A percentile compares a stretch with the other conserved stretches of the same genome.
Conservation (phyloP, 192 early-diverging fungal species). For the Borealophlyctis nickersoniae region DNA sequence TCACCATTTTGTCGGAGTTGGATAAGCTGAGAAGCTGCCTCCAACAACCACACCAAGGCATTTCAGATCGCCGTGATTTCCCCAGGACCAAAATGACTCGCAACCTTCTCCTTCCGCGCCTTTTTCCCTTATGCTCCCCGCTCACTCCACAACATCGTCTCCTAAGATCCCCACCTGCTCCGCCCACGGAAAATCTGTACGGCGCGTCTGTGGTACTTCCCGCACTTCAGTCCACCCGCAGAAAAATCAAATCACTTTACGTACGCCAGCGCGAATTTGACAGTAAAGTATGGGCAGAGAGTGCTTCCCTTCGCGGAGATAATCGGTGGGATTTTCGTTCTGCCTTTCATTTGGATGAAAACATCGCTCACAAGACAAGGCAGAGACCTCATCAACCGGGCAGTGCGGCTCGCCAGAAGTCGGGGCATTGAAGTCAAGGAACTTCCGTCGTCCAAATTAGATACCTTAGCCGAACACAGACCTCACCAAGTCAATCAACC, state of each 20-base stretch:
- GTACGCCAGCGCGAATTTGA: slow-evolving; percentile 4
- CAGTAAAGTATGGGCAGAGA: neutral
- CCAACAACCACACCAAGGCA: too few species aligned
- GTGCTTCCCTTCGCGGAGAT: neutral
- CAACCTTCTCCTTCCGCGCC: too few species aligned
- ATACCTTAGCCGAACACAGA: slow-evolving; percentile 18
- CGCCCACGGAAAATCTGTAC: slow-evolving; percentile 18
- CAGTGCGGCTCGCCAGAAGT: slow-evolving; percentile 10
- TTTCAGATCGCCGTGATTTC: too few species aligned
- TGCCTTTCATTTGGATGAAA: neutral
- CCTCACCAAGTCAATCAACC: slow-evolving; percentile 11
- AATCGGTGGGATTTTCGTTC: neutral
- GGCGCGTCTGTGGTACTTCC: slow-evolving; percentile 34
- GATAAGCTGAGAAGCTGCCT: too few species aligned
- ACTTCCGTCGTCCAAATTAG: slow-evolving; percentile 12
- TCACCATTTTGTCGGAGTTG: too few species aligned
- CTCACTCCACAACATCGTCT: too few species aligned
- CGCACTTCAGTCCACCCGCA: slow-evolving; percentile 16
- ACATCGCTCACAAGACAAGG: neutral
- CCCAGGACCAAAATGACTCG: too few species aligned
- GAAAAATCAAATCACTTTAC: slow-evolving; percentile 19
- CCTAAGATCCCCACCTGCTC: neutral
- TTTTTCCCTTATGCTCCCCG: neutral
- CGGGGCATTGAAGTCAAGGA: slow-evolving; percentile 4
- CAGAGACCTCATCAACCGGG: slow-evolving; percentile 4